phyloP scores from a whole-genome alignment of 2,329 filamentous ascomycete species.

The Penicillium janthinellum region DNA sequence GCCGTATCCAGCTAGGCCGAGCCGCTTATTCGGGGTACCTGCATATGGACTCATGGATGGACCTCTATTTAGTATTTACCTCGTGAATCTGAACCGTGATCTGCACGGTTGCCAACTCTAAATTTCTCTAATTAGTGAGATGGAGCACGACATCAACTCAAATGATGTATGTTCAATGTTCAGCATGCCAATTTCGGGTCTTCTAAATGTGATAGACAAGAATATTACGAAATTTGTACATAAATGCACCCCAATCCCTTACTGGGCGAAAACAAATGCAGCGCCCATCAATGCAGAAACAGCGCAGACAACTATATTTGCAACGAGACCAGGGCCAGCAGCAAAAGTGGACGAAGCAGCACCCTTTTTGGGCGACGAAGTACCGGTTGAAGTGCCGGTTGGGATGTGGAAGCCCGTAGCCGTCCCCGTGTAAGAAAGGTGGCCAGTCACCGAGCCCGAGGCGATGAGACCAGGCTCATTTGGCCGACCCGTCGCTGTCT shows the following conservation, averaged over 20 bases:
- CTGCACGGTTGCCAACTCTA: no score
- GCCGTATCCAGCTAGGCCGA: neutral
- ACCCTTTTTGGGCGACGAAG: neutral
- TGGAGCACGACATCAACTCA: no score
- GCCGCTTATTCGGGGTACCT: neutral
- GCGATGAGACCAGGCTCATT: neutral
- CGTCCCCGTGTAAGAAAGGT: neutral
- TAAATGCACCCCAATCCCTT: neutral
- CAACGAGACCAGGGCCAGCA: neutral
- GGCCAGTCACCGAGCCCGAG: neutral
- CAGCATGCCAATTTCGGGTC: neutral
- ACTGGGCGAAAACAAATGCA: neutral
- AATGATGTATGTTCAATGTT: neutral
- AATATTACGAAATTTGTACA: neutral
- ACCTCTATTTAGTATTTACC: no score
- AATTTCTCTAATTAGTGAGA: no score
- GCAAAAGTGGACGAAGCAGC: neutral
- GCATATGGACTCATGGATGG: no score
- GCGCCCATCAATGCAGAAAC: neutral
- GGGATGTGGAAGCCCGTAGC: neutral
- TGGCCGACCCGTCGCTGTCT: neutral
- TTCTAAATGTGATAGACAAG: neutral
- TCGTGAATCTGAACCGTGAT: no score
- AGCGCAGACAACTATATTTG: neutral
- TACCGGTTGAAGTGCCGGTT: neutral